These are phyloP conservation scores for Exophiala mesophila DNA, from an alignment of 2,329 filamentous ascomycete genomes.

Conservation along the genomic window DNA sequence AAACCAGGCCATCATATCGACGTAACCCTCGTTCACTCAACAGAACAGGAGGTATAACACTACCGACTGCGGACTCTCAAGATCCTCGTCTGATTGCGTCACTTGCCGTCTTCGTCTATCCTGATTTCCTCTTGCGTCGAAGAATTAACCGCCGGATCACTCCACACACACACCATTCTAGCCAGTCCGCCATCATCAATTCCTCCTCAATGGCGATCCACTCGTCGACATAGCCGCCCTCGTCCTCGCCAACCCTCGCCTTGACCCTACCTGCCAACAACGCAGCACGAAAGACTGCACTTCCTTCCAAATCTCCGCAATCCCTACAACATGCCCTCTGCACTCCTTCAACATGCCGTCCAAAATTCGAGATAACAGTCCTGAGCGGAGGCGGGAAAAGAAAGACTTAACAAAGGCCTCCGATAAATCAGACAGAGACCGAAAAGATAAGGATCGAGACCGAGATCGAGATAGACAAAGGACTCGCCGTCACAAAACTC, in stretches of 20 bases:
- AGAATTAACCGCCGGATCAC: background rate
- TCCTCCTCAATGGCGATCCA: background rate
- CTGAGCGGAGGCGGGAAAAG: conserved; percentile 17
- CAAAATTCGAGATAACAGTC: conserved; percentile 22
- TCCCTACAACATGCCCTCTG: conserved; percentile 22
- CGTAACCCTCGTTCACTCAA: no score
- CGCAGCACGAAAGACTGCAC: background rate
- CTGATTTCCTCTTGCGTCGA: no score
- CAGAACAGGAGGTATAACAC: no score
- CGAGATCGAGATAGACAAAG: conserved; percentile 19
- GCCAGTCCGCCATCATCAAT: background rate
- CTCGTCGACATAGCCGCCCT: background rate
- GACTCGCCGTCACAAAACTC: conserved; percentile 9
- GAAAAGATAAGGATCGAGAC: conserved; percentile 16
- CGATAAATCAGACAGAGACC: conserved; percentile 13
- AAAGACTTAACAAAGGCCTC: conserved; percentile 12
- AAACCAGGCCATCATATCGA: no score
- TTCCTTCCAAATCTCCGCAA: background rate
- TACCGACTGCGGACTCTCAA: no score
- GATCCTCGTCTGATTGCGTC: no score
- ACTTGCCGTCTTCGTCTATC: no score
- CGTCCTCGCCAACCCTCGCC: background rate
- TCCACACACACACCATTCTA: no score
- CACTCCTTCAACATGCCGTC: conserved; percentile 23
- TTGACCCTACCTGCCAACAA: background rate